Percentiles rank a stretch among this genome's conserved stretches.
phyloP scores from a whole-genome alignment of 78 protist genomes.

The Dictyostelium brefeldianum region DNA sequence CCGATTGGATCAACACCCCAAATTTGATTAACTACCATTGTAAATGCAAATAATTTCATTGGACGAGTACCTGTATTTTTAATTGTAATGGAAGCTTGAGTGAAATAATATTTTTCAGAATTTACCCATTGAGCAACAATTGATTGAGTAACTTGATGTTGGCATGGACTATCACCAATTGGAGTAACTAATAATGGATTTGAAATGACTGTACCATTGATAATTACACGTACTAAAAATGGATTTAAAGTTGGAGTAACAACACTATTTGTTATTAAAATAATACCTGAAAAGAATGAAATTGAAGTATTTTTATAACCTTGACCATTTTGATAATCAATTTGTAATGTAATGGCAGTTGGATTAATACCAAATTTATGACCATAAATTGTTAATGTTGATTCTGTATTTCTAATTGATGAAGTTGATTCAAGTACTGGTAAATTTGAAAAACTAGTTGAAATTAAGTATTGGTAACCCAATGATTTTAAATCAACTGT shows the following conservation, averaged over 20 bases:
- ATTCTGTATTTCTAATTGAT: background rate
- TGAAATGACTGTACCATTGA: background rate
- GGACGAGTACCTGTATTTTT: slow-evolving; percentile 44
- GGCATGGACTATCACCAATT: background rate
- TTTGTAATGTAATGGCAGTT: background rate
- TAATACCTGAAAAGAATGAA: slow-evolving; percentile 1
- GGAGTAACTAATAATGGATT: background rate
- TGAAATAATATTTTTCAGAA: background rate
- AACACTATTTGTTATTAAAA: background rate
- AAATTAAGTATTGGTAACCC: background rate
- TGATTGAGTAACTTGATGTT: background rate
- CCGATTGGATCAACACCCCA: slow-evolving; percentile 14
- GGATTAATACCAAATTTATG: slow-evolving; percentile 3
- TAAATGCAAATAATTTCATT: background rate
- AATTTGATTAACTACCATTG: background rate
- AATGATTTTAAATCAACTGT: background rate
- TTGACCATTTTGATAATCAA: slow-evolving; percentile 11
- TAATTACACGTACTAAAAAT: slow-evolving; percentile 21
- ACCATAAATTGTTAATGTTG: background rate
- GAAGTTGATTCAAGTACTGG: background rate
- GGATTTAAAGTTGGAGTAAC: background rate
- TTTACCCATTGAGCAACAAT: slow-evolving; percentile 4
- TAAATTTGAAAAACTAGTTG: background rate
- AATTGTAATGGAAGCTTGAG: background rate
- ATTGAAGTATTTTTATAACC: slow-evolving; percentile 9